Base-by-base conservation (phyloP, 2,329 filamentous ascomycete species). In the Simplicillium sp. region DNA sequence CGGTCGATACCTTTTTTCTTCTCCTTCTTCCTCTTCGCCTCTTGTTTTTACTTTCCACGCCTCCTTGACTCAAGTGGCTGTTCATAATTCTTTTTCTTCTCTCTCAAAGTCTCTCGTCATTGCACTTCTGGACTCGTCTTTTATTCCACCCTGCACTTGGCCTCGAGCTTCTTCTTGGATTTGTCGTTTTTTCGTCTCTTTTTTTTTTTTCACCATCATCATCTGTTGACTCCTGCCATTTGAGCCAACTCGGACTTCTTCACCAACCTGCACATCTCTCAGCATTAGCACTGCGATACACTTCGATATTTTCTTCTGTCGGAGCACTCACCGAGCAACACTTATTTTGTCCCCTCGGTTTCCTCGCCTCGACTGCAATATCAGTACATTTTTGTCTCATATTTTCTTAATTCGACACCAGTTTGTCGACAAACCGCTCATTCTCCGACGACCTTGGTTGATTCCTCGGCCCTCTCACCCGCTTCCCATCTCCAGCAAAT, bases 81-180 rank as follows among this genome's bases (percentile, higher is more conserved):
- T 25, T 25, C n/a, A n/a, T 39, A 51, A 47, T 46, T 54, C 34
- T 41, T 41, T n/a, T 42, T 38, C 40, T 25, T 25, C 20, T 9
- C 20, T 25, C 20, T n/a, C n/a, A n/a, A 25, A 9, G 20, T 25
- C 20, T 25, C 20, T 25, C 20, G 20, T 25, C 20, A 6, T 9
- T 25, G 20, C n/a, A 36, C 29, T 17, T 36, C n/a, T 38, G 34
- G 35, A 34, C 32, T 39, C 14, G 29, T 28, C 35, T 18, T 40
- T 15, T 13, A 25, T 25, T 9, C 20, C 20, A 25, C 5, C 20
- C 20, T 25, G 20, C 20, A 25, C 9, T 25, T 25, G 20, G 9
- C 20, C 20, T 5, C 9, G 5, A 9, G 9, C 9, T 25, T 25
- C 20, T 25, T 25, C 20, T 25, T 25, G 20, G 20, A 25, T 25